A percentile compares a stretch with the other conserved stretches of the same genome.
Conservation (phyloP, 2,329 filamentous ascomycete species). For the Fusarium staphyleae region DNA sequence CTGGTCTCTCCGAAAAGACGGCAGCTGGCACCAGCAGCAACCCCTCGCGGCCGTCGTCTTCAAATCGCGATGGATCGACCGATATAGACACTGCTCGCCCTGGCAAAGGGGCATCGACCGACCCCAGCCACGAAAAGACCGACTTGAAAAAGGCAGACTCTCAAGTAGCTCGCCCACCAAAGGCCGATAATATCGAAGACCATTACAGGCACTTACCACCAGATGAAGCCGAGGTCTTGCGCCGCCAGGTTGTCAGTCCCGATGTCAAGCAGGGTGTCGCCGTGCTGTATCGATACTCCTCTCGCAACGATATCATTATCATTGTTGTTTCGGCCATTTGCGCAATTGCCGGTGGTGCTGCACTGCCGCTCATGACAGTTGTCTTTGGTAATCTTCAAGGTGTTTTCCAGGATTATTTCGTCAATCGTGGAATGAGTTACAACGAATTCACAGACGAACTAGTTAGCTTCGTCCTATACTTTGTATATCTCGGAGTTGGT, state of each 20-base stretch:
- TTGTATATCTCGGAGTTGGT: constrained; percentile 82
- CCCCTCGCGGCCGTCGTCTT: constrained; percentile 42
- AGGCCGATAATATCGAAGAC: constrained; percentile 54
- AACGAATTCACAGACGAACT: constrained; percentile 67
- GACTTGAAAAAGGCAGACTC: constrained; percentile 54
- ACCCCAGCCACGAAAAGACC: constrained; percentile 26
- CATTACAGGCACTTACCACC: constrained; percentile 68
- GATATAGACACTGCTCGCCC: constrained; percentile 30
- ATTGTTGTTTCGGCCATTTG: constrained; percentile 67
- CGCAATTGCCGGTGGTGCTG: constrained; percentile 75
- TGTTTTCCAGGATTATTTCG: constrained; percentile 71
- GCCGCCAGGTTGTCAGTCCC: constrained; percentile 71
- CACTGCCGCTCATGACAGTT: constrained; percentile 80
- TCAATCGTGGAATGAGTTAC: constrained; percentile 51
- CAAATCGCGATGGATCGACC: constrained; percentile 48
- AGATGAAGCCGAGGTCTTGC: constrained; percentile 71
- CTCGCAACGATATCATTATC: constrained; percentile 68
- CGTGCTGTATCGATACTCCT: constrained; percentile 75
- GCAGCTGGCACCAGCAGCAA: constrained; percentile 30
- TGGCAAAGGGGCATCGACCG: constrained; percentile 21
- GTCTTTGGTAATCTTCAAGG: constrained; percentile 80
- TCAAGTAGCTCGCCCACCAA: constrained; percentile 45
- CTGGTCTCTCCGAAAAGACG: constrained; percentile 38
- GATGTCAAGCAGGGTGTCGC: constrained; percentile 68
- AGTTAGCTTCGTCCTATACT: constrained; percentile 75